Percentiles rank a stretch among this genome's conserved stretches.
Conservation (phyloP, 352 stramenopile genomes). For the Globisporangium solare region DNA sequence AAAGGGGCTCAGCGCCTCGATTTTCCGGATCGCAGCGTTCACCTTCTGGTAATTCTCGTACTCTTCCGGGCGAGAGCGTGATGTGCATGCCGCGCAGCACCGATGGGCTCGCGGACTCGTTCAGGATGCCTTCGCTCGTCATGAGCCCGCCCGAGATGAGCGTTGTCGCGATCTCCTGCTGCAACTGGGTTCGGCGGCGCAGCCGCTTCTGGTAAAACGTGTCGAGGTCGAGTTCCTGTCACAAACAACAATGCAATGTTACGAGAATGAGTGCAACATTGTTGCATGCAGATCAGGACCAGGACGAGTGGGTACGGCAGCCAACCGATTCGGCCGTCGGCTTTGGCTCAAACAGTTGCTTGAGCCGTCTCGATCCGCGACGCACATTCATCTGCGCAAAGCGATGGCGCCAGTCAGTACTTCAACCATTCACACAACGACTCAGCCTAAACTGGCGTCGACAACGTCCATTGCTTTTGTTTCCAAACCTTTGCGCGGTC, state of each 20-base stretch:
- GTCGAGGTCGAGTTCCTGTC: constrained; percentile 52
- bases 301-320: background rate
- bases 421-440: too few relatives aligned
- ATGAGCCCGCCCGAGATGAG: constrained; percentile 26
- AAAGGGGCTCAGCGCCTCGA: constrained; percentile 7
- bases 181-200: constrained; percentile 44
- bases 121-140: constrained; percentile 18
- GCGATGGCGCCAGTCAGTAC: background rate
- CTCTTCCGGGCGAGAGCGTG: constrained; percentile 63
- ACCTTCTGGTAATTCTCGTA: constrained; percentile 73
- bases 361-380: constrained; percentile 19
- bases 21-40: constrained; percentile 26
- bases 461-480: too few relatives aligned
- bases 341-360: constrained; percentile 24
- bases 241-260: background rate
- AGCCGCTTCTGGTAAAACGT: constrained; percentile 48
- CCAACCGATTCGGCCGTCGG: constrained; percentile 17
- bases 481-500: constrained; percentile 19
- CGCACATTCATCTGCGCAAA: constrained; percentile 25
- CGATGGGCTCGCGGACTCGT: constrained; percentile 21
- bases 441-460: too few relatives aligned
- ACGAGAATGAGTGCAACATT: background rate
- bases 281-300: background rate
- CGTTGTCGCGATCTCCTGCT: constrained; percentile 46
- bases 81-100: constrained; percentile 49